Percentiles rank a stretch among this genome's conserved stretches.
phyloP scores from a whole-genome alignment of 1,284 basidiomycete genomes.

The Ustilago vetiveriae region DNA sequence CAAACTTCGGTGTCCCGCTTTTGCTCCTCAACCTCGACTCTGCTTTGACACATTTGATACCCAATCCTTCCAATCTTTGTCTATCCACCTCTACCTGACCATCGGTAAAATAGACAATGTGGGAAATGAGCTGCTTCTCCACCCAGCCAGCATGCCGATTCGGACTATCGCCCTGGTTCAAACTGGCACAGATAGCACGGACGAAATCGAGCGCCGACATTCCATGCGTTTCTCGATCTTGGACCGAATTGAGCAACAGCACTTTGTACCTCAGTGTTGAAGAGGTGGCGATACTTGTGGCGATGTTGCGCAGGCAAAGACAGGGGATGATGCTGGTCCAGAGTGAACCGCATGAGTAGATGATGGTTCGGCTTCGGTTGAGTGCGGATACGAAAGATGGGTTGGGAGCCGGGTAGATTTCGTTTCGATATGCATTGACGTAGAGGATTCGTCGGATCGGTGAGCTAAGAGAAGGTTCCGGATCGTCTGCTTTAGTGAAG shows the following conservation, averaged over 20 bases:
- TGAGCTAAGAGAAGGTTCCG: slow-evolving; percentile 50
- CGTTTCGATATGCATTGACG: slow-evolving; percentile 77
- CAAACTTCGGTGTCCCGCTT: slow-evolving; percentile 33
- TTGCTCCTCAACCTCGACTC: slow-evolving; percentile 10
- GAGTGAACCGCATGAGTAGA: slow-evolving; percentile 88
- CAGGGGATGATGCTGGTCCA: slow-evolving; percentile 92
- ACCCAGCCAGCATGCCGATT: slow-evolving; percentile 29
- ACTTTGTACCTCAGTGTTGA: slow-evolving; percentile 80
- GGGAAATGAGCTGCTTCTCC: slow-evolving; percentile 73
- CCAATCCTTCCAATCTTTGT: slow-evolving; percentile 5
- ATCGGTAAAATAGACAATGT: slow-evolving; percentile 70
- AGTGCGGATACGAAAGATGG: slow-evolving; percentile 79
- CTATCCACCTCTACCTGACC: slow-evolving; percentile 29
- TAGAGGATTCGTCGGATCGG: slow-evolving; percentile 77
- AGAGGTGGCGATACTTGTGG: slow-evolving; percentile 80
- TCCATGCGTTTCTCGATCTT: slow-evolving; percentile 88
- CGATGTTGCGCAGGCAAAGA: slow-evolving; percentile 84
- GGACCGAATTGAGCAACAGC: slow-evolving; percentile 83
- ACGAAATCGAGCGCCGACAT: slow-evolving; percentile 88
- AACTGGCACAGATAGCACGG: slow-evolving; percentile 76
- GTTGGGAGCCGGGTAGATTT: slow-evolving; percentile 88
- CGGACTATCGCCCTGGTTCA: slow-evolving; percentile 71
- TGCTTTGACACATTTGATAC: slow-evolving; percentile 14
- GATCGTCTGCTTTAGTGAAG: slow-evolving; percentile 74
- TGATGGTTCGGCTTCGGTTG: slow-evolving; percentile 75